A percentile compares a stretch with the other conserved stretches of the same genome.
These are phyloP conservation scores for Boletus smithii DNA, from an alignment of 1,284 basidiomycete species.

Conservation along the genomic window DNA sequence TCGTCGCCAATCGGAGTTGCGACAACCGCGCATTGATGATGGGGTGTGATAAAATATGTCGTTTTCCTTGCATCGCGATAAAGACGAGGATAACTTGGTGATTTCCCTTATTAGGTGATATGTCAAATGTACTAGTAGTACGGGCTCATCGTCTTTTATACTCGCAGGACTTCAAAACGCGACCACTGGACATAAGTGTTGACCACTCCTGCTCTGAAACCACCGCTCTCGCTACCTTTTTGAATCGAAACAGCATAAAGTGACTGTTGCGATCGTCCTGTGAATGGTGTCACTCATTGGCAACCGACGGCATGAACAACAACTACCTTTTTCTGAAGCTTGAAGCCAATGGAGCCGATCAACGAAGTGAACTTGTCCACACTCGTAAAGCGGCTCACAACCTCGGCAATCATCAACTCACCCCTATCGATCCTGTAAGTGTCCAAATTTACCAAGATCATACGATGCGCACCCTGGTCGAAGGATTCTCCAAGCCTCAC, in stretches of 20 bases:
- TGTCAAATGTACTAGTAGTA: background rate
- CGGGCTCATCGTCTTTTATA: conserved; percentile 83
- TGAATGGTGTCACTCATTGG: conserved; percentile 5
- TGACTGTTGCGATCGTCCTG: conserved; percentile 84
- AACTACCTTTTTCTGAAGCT: conserved; percentile 67
- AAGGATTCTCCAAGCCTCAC: conserved; percentile 87
- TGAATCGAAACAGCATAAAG: conserved; percentile 85
- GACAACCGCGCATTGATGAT: conserved; percentile 70
- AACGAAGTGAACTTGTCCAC: conserved; percentile 75
- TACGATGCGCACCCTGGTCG: conserved; percentile 64
- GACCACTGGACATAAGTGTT: conserved; percentile 57
- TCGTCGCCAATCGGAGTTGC: conserved; percentile 61
- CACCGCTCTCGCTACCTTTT: conserved; percentile 52
- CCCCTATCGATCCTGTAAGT: conserved; percentile 51
- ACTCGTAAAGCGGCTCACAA: conserved; percentile 82
- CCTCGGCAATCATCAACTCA: conserved; percentile 90
- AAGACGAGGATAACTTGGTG: background rate
- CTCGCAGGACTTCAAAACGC: conserved; percentile 86
- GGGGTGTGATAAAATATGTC: conserved; percentile 68
- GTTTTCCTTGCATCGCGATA: conserved; percentile 27
- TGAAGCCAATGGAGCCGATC: conserved; percentile 78
- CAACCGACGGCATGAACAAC: background rate
- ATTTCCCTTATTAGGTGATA: background rate
- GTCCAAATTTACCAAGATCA: conserved; percentile 5
- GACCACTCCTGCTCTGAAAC: conserved; percentile 63